Base-by-base conservation (phyloP, 108 stramenopile species). In the Cyclotella baltica region DNA sequence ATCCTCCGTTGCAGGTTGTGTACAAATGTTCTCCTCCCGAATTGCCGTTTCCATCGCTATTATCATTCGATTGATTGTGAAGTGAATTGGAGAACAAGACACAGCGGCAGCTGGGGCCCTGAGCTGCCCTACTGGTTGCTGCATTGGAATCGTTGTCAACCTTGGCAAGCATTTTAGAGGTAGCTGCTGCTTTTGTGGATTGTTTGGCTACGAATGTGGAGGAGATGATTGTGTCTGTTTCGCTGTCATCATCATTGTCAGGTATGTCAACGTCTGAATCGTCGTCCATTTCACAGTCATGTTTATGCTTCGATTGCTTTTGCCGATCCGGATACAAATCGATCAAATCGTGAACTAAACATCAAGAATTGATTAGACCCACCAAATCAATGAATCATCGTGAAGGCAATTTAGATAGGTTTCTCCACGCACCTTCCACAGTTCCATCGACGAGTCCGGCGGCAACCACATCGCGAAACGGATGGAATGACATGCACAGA, bases 381-480 rank as follows among this genome's bases (percentile, higher is more conserved):
- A 51, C 1, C 4, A 18, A 28, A 23, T 1, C 2, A 6, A 25
- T 15, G 31, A 65, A 6, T 13, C 2, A 28, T 2, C 25, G 15
- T 27, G 15, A 27, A 1, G 25, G 8, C 30, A 8, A 30, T 6
- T 59, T 37, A 13, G 8, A 8, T 3, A 40, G 20, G 27, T 0
- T 15, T 30, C 22, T 51, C 15, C 51, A 25, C 53, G 47, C 51
- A 76, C 78, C 73, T 80, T 96, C 94, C 46, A 96, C 76, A 19
- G 90, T 89, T 20, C 94, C 94, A 70, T 96, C 94, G 19, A 96
- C 91, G 33, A 96, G 69, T 11, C 84, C 94, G 0, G 88, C 89
- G 11, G 91, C 91, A n/a, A 93, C 43, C 0, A 96, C 43, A 29
- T 86, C 76, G 28, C 72, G 73, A 1, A 53, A 68, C 0, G 94